Conservation (phyloP, 1,139 yeast species). For the Diutina ranongensis region DNA sequence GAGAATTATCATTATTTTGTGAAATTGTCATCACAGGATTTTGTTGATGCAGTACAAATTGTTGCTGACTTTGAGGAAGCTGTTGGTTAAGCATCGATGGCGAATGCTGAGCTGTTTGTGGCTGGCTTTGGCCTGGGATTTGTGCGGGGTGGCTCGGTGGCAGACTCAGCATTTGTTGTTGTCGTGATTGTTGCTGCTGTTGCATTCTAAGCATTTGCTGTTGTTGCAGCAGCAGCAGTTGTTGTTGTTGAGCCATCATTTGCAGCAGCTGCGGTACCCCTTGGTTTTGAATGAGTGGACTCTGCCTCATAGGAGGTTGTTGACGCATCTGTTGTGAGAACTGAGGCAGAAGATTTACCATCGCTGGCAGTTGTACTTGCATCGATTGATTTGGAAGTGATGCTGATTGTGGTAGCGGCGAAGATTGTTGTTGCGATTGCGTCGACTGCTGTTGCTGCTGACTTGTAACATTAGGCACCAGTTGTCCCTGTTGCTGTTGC, state of each 20-base stretch:
- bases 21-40: not conserved
- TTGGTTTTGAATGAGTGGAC: not conserved
- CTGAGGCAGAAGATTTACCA: not conserved
- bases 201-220: too few species aligned
- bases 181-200: not conserved
- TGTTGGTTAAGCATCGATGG: not conserved
- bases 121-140: not conserved
- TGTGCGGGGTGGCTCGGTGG: not conserved
- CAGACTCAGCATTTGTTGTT: conserved; percentile 1
- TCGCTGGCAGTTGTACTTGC: not conserved
- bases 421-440: not conserved
- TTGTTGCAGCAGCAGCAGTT: not conserved
- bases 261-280: not conserved
- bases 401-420: not conserved
- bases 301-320: not conserved
- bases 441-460: not conserved
- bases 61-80: not conserved
- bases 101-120: not conserved
- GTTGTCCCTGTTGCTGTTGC: not conserved
- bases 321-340: not conserved
- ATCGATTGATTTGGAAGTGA: not conserved
- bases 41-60: not conserved
- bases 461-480: not conserved
- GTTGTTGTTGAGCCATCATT: conserved; percentile 1
- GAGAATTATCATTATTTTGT: not conserved